phyloP scores from a whole-genome alignment of 2,329 filamentous ascomycete genomes.

The Trematosphaeria pertusa region DNA sequence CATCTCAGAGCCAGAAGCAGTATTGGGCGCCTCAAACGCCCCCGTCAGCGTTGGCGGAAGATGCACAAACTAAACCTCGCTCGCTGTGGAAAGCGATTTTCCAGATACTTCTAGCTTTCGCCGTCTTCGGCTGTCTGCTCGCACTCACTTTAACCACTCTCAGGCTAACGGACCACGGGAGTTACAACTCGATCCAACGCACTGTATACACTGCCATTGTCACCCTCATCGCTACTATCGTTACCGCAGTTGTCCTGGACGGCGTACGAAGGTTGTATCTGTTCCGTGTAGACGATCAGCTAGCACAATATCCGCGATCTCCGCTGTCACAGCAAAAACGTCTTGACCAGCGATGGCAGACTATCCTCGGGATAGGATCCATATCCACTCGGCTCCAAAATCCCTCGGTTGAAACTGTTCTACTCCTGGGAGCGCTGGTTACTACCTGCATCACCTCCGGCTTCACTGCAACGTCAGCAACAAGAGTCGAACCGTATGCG shows the following conservation, averaged over 20 bases:
- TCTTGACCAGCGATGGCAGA: slow-evolving; percentile 2
- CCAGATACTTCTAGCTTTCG: not conserved
- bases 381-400: not conserved
- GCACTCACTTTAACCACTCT: not conserved
- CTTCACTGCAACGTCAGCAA: not conserved
- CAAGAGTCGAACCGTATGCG: not conserved
- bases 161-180: not conserved
- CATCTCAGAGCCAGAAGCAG: not conserved
- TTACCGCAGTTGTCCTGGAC: not conserved
- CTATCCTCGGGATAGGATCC: slow-evolving; percentile 1
- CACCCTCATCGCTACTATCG: not conserved
- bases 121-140: not conserved
- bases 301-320: not conserved
- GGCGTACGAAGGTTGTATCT: not conserved
- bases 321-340: not conserved
- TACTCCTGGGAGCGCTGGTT: not conserved
- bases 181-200: slow-evolving; percentile 1
- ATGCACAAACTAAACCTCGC: not conserved
- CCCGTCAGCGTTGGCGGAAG: not conserved
- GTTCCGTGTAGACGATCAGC: slow-evolving; percentile 1
- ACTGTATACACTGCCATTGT: not conserved
- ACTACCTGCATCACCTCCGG: not conserved
- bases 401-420: not conserved
- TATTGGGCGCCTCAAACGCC: not conserved
- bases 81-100: not conserved